phyloP scores from a whole-genome alignment of 495 filamentous ascomycete species.

The Glarea lozoyensis region DNA sequence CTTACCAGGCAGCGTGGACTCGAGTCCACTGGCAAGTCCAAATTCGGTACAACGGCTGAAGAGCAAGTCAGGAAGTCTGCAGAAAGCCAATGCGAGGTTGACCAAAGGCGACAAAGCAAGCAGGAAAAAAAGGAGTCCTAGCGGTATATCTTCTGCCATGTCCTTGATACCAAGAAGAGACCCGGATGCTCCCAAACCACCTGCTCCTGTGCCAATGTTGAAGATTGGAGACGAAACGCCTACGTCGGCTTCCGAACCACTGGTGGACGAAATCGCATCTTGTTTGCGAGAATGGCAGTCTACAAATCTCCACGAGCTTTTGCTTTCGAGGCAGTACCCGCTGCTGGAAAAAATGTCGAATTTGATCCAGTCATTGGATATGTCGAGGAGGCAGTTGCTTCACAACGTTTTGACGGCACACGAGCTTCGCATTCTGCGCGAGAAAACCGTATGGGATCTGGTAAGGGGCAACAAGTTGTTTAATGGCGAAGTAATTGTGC shows the following conservation, averaged over 20 bases:
- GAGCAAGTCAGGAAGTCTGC: not conserved
- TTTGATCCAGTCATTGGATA: conserved; percentile 70
- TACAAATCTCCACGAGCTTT: conserved; percentile 88
- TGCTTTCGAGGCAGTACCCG: conserved; percentile 71
- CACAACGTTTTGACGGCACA: conserved; percentile 84
- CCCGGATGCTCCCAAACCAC: conserved; percentile 61
- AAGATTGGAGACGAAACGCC: conserved; percentile 96
- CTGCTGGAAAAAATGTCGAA: conserved; percentile 72
- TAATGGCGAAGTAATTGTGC: conserved; percentile 83
- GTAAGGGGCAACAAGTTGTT: conserved; percentile 90
- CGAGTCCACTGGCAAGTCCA: conserved; percentile 8
- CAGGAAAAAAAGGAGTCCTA: conserved; percentile 19
- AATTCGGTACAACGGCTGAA: not conserved
- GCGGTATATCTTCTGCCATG: conserved; percentile 18
- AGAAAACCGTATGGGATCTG: conserved; percentile 89
- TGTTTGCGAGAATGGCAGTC: conserved; percentile 97
- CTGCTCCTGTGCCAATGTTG: conserved; percentile 91
- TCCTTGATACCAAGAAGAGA: conserved; percentile 35
- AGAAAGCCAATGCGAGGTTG: not conserved
- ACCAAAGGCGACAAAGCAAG: conserved; percentile 17
- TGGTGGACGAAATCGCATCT: conserved; percentile 95
- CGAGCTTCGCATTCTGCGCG: conserved; percentile 67
- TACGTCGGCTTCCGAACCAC: conserved; percentile 75
- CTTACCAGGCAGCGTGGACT: not conserved
- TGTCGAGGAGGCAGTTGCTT: conserved; percentile 77